Percentiles rank a stretch among this genome's conserved stretches.
Evolutionary conservation across 495 filamentous ascomycete genomes (phyloP).

Genomic region (Halenospora varia): DNA sequence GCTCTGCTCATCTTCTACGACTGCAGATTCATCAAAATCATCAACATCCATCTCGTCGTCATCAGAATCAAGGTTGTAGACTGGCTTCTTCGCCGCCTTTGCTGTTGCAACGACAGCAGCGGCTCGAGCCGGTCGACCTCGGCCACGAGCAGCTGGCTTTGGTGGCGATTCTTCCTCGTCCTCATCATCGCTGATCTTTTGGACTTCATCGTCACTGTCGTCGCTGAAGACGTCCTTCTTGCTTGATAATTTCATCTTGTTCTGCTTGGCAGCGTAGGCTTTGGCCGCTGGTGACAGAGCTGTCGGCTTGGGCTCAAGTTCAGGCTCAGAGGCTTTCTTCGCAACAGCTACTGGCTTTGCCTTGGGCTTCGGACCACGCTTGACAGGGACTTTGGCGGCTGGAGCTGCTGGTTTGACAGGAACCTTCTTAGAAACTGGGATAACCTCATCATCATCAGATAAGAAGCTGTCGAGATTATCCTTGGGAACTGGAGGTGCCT

Average conservation of each 20-base stretch:
- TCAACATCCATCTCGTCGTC: slow-evolving; percentile 38
- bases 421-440: slow-evolving; percentile 29
- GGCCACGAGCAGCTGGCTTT: slow-evolving; percentile 29
- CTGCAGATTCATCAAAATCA: slow-evolving; percentile 35
- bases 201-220: slow-evolving; percentile 38
- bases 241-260: slow-evolving; percentile 34
- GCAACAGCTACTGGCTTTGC: slow-evolving; percentile 27
- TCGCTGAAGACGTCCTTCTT: slow-evolving; percentile 38
- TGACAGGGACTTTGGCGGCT: slow-evolving; percentile 14
- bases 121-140: slow-evolving; percentile 41
- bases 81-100: slow-evolving; percentile 30
- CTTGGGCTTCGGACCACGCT: slow-evolving; percentile 16
- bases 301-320: too few relatives aligned
- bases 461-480: slow-evolving; percentile 58
- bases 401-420: slow-evolving; percentile 32
- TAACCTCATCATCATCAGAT: slow-evolving; percentile 55
- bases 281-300: slow-evolving; percentile 73
- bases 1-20: slow-evolving; percentile 32
- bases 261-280: slow-evolving; percentile 72
- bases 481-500: slow-evolving; percentile 40
- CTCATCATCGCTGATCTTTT: slow-evolving; percentile 19
- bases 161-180: slow-evolving; percentile 35
- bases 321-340: slow-evolving; percentile 33
- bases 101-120: slow-evolving; percentile 26
- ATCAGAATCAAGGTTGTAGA: slow-evolving; percentile 23